These are phyloP conservation scores for Coniosporium apollinis DNA, from an alignment of 495 filamentous ascomycete species.

Conservation along the genomic window DNA sequence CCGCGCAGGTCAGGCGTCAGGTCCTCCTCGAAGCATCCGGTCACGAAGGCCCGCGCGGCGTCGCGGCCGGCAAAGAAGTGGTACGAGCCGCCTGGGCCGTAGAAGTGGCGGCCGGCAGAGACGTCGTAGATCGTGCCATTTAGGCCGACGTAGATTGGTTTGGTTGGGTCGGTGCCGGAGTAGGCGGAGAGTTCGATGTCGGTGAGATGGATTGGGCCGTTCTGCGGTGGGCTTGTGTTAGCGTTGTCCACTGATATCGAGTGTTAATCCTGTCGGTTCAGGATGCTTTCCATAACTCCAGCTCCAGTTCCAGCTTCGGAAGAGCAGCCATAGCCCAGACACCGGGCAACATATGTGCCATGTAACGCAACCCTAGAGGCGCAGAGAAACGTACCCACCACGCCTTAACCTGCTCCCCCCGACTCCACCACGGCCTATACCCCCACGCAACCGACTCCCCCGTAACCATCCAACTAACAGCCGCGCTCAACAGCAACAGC, in stretches of 20 bases:
- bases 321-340: no score
- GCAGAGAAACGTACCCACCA: no score
- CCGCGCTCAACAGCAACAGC: slow-evolving; percentile 47
- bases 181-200: slow-evolving; percentile 52
- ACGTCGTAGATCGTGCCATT: slow-evolving; percentile 96
- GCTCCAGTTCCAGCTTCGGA: no score
- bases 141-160: slow-evolving; percentile 80
- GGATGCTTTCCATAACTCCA: no score
- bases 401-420: no score
- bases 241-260: no score
- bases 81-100: slow-evolving; percentile 85
- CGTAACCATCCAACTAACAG: slow-evolving; percentile 69
- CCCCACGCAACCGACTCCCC: slow-evolving; percentile 48
- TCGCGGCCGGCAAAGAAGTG: slow-evolving; percentile 74
- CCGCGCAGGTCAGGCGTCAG: slow-evolving; percentile 66
- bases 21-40: slow-evolving; percentile 86
- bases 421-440: slow-evolving; percentile 56
- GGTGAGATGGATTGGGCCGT: slow-evolving; percentile 44
- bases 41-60: slow-evolving; percentile 82
- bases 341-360: no score
- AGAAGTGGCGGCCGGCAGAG: slow-evolving; percentile 49
- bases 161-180: slow-evolving; percentile 56
- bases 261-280: no score
- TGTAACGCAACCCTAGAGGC: no score
- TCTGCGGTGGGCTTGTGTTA: no score